Evolutionary conservation across 768 basidiomycete genomes (phyloP).

Genomic region (Coprinopsis marcescibilis): DNA sequence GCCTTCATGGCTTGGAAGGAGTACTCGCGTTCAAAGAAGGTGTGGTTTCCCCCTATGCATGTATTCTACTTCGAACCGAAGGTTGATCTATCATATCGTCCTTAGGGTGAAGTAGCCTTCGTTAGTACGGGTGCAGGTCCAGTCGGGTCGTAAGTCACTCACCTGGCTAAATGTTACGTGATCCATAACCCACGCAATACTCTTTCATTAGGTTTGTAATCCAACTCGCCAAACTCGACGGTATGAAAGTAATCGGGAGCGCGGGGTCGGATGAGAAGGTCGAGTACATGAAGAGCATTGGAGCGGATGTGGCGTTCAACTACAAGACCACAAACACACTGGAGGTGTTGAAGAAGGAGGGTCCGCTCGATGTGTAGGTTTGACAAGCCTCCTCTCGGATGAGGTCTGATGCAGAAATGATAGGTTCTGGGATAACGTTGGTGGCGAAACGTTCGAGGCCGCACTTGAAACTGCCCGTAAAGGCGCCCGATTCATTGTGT

Average conservation of each 20-base stretch:
- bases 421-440: slow-evolving; percentile 36
- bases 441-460: slow-evolving; percentile 36
- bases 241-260: slow-evolving; percentile 53
- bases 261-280: slow-evolving; percentile 62
- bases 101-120: slow-evolving; percentile 22
- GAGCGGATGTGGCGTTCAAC: slow-evolving; percentile 58
- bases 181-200: not conserved
- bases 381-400: not conserved
- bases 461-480: slow-evolving; percentile 30
- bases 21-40: slow-evolving; percentile 24
- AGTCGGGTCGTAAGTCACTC: slow-evolving; percentile 24
- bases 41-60: slow-evolving; percentile 15
- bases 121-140: slow-evolving; percentile 24
- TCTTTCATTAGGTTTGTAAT: slow-evolving; percentile 3
- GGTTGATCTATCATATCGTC: not conserved
- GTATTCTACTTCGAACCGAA: not conserved
- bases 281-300: slow-evolving; percentile 41
- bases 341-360: slow-evolving; percentile 42
- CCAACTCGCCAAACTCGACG: slow-evolving; percentile 12
- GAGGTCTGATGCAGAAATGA: not conserved
- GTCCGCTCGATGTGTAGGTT: slow-evolving; percentile 48
- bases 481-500: slow-evolving; percentile 37
- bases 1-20: slow-evolving; percentile 27
- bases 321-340: slow-evolving; percentile 47
- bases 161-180: not conserved